These are phyloP conservation scores for Albizia julibrissin DNA, from an alignment of 306 rosid genomes.

Conservation along the genomic window DNA sequence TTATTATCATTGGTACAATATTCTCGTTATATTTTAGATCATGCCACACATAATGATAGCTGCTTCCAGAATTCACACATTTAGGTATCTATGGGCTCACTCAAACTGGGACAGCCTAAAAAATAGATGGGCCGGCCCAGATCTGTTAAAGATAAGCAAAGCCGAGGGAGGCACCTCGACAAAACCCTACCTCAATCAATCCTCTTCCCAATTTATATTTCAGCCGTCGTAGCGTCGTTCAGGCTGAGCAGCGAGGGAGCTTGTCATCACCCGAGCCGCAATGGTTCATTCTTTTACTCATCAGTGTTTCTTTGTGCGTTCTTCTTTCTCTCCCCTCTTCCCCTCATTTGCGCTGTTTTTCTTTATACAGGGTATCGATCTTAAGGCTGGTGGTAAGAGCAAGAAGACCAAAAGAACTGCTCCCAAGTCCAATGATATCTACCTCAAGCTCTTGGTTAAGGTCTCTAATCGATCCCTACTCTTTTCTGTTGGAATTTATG, in stretches of 20 bases:
- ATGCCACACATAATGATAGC: too few relatives aligned
- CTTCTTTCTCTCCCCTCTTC: not conserved
- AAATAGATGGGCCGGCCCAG: not conserved
- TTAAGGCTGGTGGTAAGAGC: conserved; percentile 93
- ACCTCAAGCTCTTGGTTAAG: conserved; percentile 65
- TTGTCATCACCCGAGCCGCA: conserved; percentile 28
- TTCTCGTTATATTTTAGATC: too few relatives aligned
- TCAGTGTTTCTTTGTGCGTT: not conserved
- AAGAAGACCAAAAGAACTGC: conserved; percentile 81
- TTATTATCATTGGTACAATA: too few relatives aligned
- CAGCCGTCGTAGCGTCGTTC: not conserved
- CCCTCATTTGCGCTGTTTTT: not conserved
- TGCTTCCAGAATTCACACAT: too few relatives aligned
- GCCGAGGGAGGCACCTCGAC: not conserved
- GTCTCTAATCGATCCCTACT: not conserved
- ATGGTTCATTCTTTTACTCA: conserved; percentile 29
- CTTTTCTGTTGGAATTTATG: not conserved
- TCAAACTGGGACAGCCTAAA: not conserved
- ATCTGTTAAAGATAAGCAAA: not conserved
- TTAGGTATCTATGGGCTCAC: too few relatives aligned
- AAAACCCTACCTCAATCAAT: conserved; percentile 33
- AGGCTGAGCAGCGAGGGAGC: not conserved
- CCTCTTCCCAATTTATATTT: not conserved
- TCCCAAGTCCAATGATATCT: conserved; percentile 86
- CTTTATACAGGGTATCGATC: conserved; percentile 43